phyloP scores from a whole-genome alignment of 116 monocot species.

The Papilionanthe hybrid region DNA sequence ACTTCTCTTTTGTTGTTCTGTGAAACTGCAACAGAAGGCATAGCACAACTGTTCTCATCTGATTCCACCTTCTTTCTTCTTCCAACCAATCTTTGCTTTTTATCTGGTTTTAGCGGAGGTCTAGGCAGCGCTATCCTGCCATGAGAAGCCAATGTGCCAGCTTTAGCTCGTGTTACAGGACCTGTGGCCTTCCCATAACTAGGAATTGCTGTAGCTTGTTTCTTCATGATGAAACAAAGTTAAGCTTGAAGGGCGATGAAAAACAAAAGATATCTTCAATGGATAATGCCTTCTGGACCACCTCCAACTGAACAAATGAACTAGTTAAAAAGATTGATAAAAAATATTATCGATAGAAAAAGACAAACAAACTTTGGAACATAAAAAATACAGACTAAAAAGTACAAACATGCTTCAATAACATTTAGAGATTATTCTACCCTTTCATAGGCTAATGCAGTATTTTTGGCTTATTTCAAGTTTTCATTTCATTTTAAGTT shows the following conservation, averaged over 20 bases:
- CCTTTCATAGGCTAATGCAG: neutral
- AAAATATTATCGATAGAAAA: neutral
- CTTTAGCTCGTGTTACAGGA: conserved; percentile 7
- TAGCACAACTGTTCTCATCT: conserved; percentile 19
- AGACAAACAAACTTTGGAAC: neutral
- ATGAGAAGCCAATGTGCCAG: conserved; percentile 3
- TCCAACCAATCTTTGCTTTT: conserved; percentile 4
- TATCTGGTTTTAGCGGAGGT: conserved; percentile 5
- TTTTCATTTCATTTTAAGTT: neutral
- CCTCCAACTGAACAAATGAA: conserved; percentile 2
- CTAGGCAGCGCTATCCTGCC: neutral
- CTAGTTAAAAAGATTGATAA: neutral
- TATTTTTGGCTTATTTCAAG: neutral
- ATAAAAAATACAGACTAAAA: neutral
- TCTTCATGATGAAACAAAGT: neutral
- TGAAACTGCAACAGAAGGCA: conserved; percentile 14
- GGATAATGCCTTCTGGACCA: neutral
- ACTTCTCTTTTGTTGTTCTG: conserved; percentile 23
- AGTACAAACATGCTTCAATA: too few relatives aligned
- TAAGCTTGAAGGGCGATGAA: neutral
- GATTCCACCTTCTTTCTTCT: conserved; percentile 15
- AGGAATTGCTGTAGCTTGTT: neutral
- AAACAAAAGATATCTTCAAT: neutral
- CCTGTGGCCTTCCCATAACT: neutral
- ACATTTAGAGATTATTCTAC: neutral